Evolutionary conservation across 805 yeast species (phyloP), one percentile per base, ranked within the genome.

Genomic region (Wickerhamomyces strasburgensis): DNA sequence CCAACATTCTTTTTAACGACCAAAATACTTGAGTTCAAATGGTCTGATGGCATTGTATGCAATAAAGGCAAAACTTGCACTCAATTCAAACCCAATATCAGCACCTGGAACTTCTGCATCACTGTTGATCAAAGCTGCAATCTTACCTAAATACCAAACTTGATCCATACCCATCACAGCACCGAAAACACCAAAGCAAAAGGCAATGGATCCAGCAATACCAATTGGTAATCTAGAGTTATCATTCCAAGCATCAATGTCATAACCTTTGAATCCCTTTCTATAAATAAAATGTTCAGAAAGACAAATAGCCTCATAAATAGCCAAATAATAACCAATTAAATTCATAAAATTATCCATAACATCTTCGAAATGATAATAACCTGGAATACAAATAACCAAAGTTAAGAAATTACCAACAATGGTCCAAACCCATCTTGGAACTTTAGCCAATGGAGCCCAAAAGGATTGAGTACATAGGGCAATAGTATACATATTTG

Each of bases 401-500:
- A 89, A 72, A 25, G 90, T 77, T 33, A 77, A 73, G 45, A 73
- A 78, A 62, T 85, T 83, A 54, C 89, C 95, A 37, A 68, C 58
- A 32, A 84, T 49, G 29, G 95, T 80, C 96, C 96, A 88, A 34
- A 79, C 48, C 35, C 82, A 72, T 70, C 96, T 78, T 55, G 96
- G 97, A 41, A 89, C 67, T 54, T 68, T 74, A 29, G 78, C 69
- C 55, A 88, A 74, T 46, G 75, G 77, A 39, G 83, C 75, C 84
- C 90, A 84, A 52, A 84, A 65, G 30, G 93, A 78, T 66, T 89
- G 97, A 25, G 88, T 87, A 47, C 88, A 80, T 56, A 89, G 70
- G 28, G 87, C 89, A 52, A 87, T 75, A 18, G 97, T 85, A 70
- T 89, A 89, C 83, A 87, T 80, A 69, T 87, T 88, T 62, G 96